Conservation (phyloP, 768 basidiomycete species). For the Amyloporia xantha region DNA sequence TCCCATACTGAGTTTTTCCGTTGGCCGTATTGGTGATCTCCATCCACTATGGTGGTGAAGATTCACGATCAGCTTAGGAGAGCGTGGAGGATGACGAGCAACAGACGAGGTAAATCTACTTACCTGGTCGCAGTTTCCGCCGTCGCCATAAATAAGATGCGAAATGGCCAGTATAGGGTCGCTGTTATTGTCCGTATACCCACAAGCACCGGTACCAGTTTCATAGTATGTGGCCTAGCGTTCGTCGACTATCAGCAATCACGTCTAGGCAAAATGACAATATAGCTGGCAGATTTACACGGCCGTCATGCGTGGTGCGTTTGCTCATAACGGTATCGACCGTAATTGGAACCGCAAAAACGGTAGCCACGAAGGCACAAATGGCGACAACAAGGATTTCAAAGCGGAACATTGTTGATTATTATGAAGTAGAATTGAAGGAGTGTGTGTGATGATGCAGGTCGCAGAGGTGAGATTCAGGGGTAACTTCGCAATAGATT, state of each 20-base stretch:
- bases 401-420: too few species aligned
- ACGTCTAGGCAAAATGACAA: not conserved
- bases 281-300: constrained; percentile 35
- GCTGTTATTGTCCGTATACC: constrained; percentile 37
- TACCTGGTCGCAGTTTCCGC: constrained; percentile 56
- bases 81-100: not conserved
- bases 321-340: constrained; percentile 36
- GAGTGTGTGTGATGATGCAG: too few species aligned
- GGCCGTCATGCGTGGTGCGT: constrained; percentile 46
- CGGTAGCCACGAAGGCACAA: constrained; percentile 29
- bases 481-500: too few species aligned
- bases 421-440: too few species aligned
- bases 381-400: not conserved
- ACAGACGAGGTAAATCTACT: not conserved
- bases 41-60: constrained; percentile 44
- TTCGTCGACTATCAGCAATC: constrained; percentile 17
- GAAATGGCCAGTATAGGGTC: constrained; percentile 61
- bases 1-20: constrained; percentile 42
- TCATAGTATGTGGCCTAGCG: constrained; percentile 43
- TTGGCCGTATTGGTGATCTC: constrained; percentile 53
- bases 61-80: not conserved
- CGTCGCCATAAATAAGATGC: constrained; percentile 43
- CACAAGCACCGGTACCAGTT: constrained; percentile 59
- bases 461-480: too few species aligned
- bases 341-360: constrained; percentile 41